A percentile compares a stretch with the other conserved stretches of the same genome.
Evolutionary conservation across 352 stramenopile species (phyloP).

Genomic region (Bremia lactucae): DNA sequence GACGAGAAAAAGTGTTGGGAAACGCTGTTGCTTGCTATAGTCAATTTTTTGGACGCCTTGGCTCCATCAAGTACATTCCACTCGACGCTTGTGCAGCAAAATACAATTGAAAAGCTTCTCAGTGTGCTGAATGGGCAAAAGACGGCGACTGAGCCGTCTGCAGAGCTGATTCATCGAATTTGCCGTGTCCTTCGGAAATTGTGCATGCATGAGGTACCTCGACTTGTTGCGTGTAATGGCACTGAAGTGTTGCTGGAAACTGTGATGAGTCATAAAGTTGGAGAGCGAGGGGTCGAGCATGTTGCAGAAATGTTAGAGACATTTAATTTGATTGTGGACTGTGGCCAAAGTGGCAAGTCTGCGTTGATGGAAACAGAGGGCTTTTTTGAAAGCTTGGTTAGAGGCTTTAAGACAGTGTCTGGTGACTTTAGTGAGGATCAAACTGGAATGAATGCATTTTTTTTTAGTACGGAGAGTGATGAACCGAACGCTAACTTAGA

Average conservation of each 20-base stretch:
- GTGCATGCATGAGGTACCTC: slow-evolving; percentile 51
- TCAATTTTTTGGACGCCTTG: slow-evolving; percentile 36
- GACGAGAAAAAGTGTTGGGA: slow-evolving; percentile 8
- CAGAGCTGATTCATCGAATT: slow-evolving; percentile 20
- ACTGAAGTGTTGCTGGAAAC: slow-evolving; percentile 49
- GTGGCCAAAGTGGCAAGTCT: slow-evolving; percentile 28
- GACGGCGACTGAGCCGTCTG: slow-evolving; percentile 12
- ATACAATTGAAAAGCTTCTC: slow-evolving; percentile 45
- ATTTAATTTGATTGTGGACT: slow-evolving; percentile 50
- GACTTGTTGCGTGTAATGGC: slow-evolving; percentile 48
- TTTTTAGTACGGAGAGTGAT: slow-evolving; percentile 14
- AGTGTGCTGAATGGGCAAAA: slow-evolving; percentile 43
- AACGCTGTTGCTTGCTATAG: slow-evolving; percentile 23
- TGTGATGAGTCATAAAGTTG: slow-evolving; percentile 15
- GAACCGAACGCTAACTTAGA: slow-evolving; percentile 27
- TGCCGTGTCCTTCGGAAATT: slow-evolving; percentile 44
- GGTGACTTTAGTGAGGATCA: slow-evolving; percentile 11
- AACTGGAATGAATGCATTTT: slow-evolving; percentile 7
- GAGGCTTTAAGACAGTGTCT: slow-evolving; percentile 19
- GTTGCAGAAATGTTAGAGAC: slow-evolving; percentile 44
- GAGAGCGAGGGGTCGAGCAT: slow-evolving; percentile 10
- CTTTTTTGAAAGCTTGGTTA: slow-evolving; percentile 36
- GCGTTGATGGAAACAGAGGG: slow-evolving; percentile 39
- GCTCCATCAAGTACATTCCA: slow-evolving; percentile 22
- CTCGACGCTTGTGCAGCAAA: slow-evolving; percentile 36